Evolutionary conservation across 768 basidiomycete species (phyloP).

Genomic region (Gymnopilus junonius): DNA sequence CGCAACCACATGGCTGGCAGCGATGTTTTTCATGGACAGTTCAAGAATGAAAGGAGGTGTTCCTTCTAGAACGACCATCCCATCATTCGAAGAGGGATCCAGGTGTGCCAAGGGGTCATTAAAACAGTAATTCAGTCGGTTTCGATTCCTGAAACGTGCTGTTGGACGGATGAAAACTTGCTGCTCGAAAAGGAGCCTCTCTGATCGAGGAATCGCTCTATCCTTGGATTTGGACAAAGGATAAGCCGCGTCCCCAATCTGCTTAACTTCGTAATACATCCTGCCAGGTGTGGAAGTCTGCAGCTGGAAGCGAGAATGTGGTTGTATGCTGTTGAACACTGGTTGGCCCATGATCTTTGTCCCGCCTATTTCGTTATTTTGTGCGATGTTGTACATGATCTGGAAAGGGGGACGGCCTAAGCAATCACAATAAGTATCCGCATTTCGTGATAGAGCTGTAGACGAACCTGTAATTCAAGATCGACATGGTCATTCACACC

Average conservation of each 20-base stretch:
- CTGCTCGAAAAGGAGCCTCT: slow-evolving; percentile 82
- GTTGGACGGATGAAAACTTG: slow-evolving; percentile 82
- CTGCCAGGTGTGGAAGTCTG: slow-evolving; percentile 78
- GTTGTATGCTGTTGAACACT: slow-evolving; percentile 84
- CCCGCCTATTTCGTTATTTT: slow-evolving; percentile 67
- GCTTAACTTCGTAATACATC: slow-evolving; percentile 90
- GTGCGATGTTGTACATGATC: slow-evolving; percentile 86
- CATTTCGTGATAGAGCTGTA: not conserved
- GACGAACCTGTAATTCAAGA: slow-evolving; percentile 74
- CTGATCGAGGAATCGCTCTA: slow-evolving; percentile 65
- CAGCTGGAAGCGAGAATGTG: slow-evolving; percentile 78
- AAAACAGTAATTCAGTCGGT: slow-evolving; percentile 75
- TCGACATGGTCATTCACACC: slow-evolving; percentile 82
- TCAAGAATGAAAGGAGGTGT: slow-evolving; percentile 84
- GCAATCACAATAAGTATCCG: not conserved
- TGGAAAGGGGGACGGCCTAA: slow-evolving; percentile 92
- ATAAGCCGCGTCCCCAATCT: slow-evolving; percentile 86
- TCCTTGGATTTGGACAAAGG: slow-evolving; percentile 71
- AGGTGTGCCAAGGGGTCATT: slow-evolving; percentile 65
- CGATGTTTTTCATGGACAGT: slow-evolving; percentile 77
- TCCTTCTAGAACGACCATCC: slow-evolving; percentile 74
- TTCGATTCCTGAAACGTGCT: slow-evolving; percentile 72
- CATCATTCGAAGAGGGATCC: slow-evolving; percentile 57
- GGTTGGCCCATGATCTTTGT: slow-evolving; percentile 76
- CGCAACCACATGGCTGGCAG: slow-evolving; percentile 64